Evolutionary conservation across 139 green algal genomes (phyloP), one percentile per base, ranked within the genome.

Genomic region (Chlorella ohadii): DNA sequence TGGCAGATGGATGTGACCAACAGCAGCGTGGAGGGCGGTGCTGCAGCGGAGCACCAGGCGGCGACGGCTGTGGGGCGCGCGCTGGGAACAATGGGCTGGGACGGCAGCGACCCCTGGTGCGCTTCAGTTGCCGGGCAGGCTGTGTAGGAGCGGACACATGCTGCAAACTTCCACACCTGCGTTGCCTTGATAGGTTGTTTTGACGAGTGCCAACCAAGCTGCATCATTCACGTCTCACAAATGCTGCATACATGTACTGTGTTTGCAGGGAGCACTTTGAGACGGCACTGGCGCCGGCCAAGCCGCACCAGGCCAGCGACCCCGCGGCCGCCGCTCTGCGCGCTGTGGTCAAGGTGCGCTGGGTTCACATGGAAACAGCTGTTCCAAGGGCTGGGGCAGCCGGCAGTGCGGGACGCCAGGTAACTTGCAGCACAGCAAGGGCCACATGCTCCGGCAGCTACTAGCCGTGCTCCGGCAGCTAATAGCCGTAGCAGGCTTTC

Each of bases 301-400:
- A 92, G 84, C 92, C 92, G 34, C 92, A 95, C 89, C 86, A 80
- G n/a, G 57, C 77, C 16, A 15, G 39, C 47, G 89, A 90, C 56
- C 82, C 90, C 22, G 76, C 68, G 0, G 79, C 55, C 1, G 44
- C 64, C 0, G 56, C 84, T 27, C 81, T 94, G 74, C 56, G 41
- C 4, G 47, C 27, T 22, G 70, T 76, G 38, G 82, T 86, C 38
- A 33, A 91, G 83, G 61, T 91, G 94, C 23, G 86, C 97, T 23
- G 72, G 93, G 94, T 64, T 41, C 0, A 1, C 20, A 27, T 15
- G 22, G 33, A n/a, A n/a, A n/a, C n/a, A n/a, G n/a, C n/a, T n/a
- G n/a, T n/a, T n/a, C n/a, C n/a, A n/a, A n/a, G n/a, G n/a, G n/a
- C 23, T 12, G 59, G 20, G 59, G 6, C 6, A 39, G 61, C 61